Conservation (phyloP, 1,284 basidiomycete genomes). For the Apiotrichum gracile region DNA sequence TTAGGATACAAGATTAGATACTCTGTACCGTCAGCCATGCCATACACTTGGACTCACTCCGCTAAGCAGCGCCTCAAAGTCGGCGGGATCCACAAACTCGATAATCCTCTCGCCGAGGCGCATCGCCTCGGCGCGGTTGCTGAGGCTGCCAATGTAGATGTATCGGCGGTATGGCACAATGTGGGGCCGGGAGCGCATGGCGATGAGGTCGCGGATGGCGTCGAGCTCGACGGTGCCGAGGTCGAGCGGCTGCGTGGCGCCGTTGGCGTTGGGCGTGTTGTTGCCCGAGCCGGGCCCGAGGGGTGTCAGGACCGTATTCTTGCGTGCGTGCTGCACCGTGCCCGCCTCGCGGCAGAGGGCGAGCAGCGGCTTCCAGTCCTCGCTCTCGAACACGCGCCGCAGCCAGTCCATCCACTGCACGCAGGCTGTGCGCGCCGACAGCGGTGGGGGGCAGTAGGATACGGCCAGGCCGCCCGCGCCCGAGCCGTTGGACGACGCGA, state of each 20-base stretch:
- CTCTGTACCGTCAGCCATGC: background rate
- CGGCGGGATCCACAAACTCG: slow-evolving; percentile 25
- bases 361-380: slow-evolving; percentile 19
- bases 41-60: slow-evolving; percentile 13
- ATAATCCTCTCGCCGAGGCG: slow-evolving; percentile 9
- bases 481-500: slow-evolving; percentile 10
- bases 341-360: slow-evolving; percentile 11
- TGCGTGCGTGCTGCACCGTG: background rate
- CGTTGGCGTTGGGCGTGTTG: background rate
- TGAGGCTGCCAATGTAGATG: slow-evolving; percentile 27
- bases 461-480: slow-evolving; percentile 19
- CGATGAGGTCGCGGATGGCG: slow-evolving; percentile 24
- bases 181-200: slow-evolving; percentile 27
- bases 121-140: background rate
- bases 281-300: background rate
- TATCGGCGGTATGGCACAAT: slow-evolving; percentile 28
- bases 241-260: background rate
- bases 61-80: slow-evolving; percentile 27
- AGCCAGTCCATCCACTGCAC: slow-evolving; percentile 28
- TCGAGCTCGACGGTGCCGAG: slow-evolving; percentile 18
- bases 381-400: slow-evolving; percentile 3
- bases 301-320: no score
- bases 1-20: no score
- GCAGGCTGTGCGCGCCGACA: slow-evolving; percentile 15
- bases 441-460: slow-evolving; percentile 22